Base-by-base conservation (phyloP, 1,284 basidiomycete species). In the Cystobasidium slooffiae region DNA sequence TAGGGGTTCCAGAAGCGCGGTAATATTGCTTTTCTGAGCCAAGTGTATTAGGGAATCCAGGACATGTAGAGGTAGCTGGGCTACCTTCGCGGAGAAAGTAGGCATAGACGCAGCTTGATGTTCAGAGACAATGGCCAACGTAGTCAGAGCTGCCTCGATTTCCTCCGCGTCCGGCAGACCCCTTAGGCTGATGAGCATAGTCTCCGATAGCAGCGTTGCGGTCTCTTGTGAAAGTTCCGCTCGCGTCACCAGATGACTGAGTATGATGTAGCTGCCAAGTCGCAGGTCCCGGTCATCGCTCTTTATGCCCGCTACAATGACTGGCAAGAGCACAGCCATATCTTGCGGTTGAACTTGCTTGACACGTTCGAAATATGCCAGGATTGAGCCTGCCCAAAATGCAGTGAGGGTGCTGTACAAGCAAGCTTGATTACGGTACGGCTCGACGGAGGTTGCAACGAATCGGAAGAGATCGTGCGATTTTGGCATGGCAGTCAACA, bases 311-410 rank as follows among this genome's bases (percentile, higher is more conserved):
- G 77, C 78, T 59, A 83, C 77, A 1, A 82, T 78, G 7, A 80
- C 80, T 14, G 83, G 81, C 4, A 84, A 79, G 6, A 84, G 77
- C 6, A 82, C 76, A 0, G 81, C 78, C 31, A 83, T 77, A 44
- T 75, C 78, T 72, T 76, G 78, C 76, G 77, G 79, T 63, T 62
- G 75, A 39, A 76, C 75, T 58, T 53, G 77, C 51, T 68, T 75
- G 61, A 64, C 76, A 62, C 39, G 84, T 44, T 88, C 87, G 58
- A 97, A 84, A 78, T 91, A 92, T 65, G 93, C 93, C 37, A 96
- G 87, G 58, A 95, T 84, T 0, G 88, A 88, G 3, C 92, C 89
- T 4, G 90, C 87, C 84, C 94, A 94, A 83, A 98, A 98, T 0
- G 89, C 89, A 56, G 94, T 83, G 14, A 98, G 84, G 0, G 90